These are phyloP conservation scores for Pyrenula aspistea DNA, from an alignment of 495 filamentous ascomycete species.

Conservation along the genomic window DNA sequence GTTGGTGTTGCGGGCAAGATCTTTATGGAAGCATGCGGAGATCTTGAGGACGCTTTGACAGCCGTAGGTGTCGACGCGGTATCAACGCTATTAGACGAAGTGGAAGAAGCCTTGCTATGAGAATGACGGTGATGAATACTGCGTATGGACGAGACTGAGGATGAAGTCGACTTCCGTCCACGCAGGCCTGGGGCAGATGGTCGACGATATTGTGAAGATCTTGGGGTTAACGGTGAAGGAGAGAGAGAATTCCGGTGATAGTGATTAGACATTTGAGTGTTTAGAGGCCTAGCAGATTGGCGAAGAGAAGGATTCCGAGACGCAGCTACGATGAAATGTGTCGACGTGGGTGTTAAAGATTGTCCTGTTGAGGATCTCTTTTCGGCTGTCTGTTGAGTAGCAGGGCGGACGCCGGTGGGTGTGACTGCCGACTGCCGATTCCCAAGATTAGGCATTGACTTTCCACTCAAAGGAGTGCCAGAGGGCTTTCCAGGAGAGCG, in stretches of 20 bases:
- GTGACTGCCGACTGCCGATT: constrained; percentile 6
- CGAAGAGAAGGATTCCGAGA: constrained; percentile 35
- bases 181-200: constrained; percentile 64
- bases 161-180: constrained; percentile 91
- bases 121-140: constrained; percentile 78
- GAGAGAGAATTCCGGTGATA: constrained; percentile 71
- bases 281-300: constrained; percentile 35
- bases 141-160: constrained; percentile 84
- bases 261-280: constrained; percentile 35
- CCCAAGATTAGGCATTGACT: constrained; percentile 39
- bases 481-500: constrained; percentile 38
- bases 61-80: constrained; percentile 56
- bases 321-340: constrained; percentile 8
- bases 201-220: constrained; percentile 55
- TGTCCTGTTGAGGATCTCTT: background rate
- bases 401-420: background rate
- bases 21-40: constrained; percentile 84
- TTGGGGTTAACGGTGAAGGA: constrained; percentile 77
- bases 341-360: background rate
- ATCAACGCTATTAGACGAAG: constrained; percentile 68
- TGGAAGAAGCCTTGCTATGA: constrained; percentile 89
- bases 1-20: constrained; percentile 89
- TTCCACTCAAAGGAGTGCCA: constrained; percentile 18
- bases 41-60: constrained; percentile 40
- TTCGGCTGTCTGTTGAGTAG: background rate